Base-by-base conservation (phyloP, 495 filamentous ascomycete genomes). In the Podospora fimiseda region DNA sequence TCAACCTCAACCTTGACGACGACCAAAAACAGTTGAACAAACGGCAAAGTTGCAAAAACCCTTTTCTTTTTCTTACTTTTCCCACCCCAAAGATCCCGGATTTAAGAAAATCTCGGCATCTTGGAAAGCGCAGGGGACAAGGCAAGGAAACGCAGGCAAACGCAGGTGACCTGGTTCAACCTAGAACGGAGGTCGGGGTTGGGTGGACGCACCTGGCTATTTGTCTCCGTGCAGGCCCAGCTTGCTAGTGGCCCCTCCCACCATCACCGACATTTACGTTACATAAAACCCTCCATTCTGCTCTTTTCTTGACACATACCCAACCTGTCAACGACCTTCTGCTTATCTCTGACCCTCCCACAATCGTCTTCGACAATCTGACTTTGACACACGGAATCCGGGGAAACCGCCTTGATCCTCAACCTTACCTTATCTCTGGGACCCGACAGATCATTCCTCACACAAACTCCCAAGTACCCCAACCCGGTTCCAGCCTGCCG, bases 261-360 rank as follows among this genome's bases (percentile, higher is more conserved):
- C 66, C 51, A 50, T 41, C 49, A 46, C 45, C 57, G 59, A 54
- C 60, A 73, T 76, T 77, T 69, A 68, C 72, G 73, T 77, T 77
- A 77, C 74, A 76, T 77, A 76, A 77, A 75, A 75, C 68, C 70
- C 68, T 70, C 64, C 65, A 63, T 63, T 70, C 66, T 70, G 64
- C 67, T 65, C 63, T 70, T 70, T 67, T 57, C 63, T 69, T 72
- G 72, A 73, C 72, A 66, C 71, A 68, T 69, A 62, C 61, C 58
- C 62, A 71, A 67, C 69, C 64, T 75, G 66, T 66, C 66, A 71
- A 50, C 61, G 64, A 63, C 68, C 61, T 58, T 62, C 64, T 60
- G 55, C 67, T 74, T 73, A 71, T 74, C 69, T 65, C 65, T 63
- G 58, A 55, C 59, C 55, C 55, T 61, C 57, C 61, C 64, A 45